Percentiles rank a stretch among this genome's conserved stretches.
Evolutionary conservation across 1,284 basidiomycete species (phyloP).

Genomic region (Apiotrichum sp.): DNA sequence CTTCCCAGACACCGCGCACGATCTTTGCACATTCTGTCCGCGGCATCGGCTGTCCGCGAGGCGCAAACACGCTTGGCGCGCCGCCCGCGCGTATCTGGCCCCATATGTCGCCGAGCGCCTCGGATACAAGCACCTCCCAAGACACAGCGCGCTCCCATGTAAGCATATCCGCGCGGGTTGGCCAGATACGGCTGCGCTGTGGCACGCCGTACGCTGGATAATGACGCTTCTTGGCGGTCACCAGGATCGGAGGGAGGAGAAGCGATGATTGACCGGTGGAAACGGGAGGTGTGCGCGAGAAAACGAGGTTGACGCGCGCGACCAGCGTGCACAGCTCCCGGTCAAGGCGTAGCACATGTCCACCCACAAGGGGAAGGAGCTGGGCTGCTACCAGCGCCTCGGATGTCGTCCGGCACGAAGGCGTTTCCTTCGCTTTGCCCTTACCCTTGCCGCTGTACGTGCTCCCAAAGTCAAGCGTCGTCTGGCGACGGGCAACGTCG

Average conservation of each 20-base stretch:
- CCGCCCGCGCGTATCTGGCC: constrained; percentile 34
- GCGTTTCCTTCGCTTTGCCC: constrained; percentile 48
- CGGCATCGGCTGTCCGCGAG: constrained; percentile 33
- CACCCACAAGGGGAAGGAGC: constrained; percentile 31
- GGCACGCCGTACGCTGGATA: constrained; percentile 63
- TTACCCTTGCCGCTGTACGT: constrained; percentile 39
- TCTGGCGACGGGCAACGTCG: constrained; percentile 49
- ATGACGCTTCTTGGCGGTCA: constrained; percentile 66
- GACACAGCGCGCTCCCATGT: constrained; percentile 72
- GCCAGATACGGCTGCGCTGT: constrained; percentile 69
- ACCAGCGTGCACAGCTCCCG: constrained; percentile 53
- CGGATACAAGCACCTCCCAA: constrained; percentile 65
- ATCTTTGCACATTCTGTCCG: constrained; percentile 42
- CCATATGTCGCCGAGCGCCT: constrained; percentile 51
- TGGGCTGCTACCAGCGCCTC: constrained; percentile 27
- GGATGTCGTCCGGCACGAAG: constrained; percentile 11
- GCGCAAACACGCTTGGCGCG: constrained; percentile 24
- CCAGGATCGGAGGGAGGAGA: constrained; percentile 65
- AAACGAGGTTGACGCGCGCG: constrained; percentile 78
- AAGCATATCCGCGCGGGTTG: constrained; percentile 62
- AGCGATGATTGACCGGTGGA: constrained; percentile 46
- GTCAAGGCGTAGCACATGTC: constrained; percentile 36
- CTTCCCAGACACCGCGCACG: constrained; percentile 46
- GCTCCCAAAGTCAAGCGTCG: constrained; percentile 45
- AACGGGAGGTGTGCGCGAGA: constrained; percentile 65